Evolutionary conservation across 257 asterid species (phyloP).

Genomic region (Marsdenia floribunda): DNA sequence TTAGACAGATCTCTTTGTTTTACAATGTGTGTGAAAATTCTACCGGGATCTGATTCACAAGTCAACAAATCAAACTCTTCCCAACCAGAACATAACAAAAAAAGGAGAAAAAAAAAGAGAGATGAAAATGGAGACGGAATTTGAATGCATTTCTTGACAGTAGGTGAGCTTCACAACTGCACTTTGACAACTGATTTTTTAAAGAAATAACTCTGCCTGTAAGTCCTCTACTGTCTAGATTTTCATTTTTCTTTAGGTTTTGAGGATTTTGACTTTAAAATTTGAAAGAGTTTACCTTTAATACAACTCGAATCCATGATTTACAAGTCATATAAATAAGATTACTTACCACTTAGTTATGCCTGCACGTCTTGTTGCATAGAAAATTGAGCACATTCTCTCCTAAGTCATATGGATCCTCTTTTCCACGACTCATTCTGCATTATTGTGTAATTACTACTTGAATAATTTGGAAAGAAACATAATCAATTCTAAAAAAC

Average conservation of each 20-base stretch:
- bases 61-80: background rate
- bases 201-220: no score
- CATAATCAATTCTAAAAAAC: background rate
- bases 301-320: no score
- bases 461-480: background rate
- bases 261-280: no score
- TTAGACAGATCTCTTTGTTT: background rate
- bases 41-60: background rate
- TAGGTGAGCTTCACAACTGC: slow-evolving; percentile 4
- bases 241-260: no score
- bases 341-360: no score
- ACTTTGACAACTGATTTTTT: background rate
- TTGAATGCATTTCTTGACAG: background rate
- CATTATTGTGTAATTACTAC: background rate
- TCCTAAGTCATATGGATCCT: background rate
- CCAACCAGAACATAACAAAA: background rate
- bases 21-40: background rate
- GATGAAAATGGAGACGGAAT: background rate
- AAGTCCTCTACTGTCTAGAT: background rate
- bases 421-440: background rate
- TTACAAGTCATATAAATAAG: no score
- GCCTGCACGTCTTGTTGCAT: no score
- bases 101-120: no score
- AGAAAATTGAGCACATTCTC: background rate
- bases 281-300: no score